phyloP scores from a whole-genome alignment of 106 monocot genomes.

The Cymbidium sinense region DNA sequence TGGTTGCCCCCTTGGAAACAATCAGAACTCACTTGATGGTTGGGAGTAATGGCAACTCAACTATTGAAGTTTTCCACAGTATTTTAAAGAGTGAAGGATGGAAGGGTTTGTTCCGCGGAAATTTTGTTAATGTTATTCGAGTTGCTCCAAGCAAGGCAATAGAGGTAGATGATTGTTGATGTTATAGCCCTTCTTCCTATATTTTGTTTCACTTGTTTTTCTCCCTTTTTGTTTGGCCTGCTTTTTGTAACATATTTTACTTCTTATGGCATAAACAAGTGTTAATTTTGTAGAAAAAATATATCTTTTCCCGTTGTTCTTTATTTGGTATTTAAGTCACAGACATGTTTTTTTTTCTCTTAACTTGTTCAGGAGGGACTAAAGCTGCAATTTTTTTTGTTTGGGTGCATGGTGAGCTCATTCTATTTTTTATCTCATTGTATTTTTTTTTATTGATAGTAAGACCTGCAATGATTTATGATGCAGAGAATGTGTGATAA shows the following conservation, averaged over 20 bases:
- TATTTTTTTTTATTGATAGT: background rate
- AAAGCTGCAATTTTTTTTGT: background rate
- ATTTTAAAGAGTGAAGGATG: conserved; percentile 90
- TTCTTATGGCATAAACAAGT: background rate
- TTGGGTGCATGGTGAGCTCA: background rate
- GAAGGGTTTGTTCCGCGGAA: conserved; percentile 89
- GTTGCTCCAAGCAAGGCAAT: conserved; percentile 96
- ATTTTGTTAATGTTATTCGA: conserved; percentile 93
- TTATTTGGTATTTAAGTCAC: background rate
- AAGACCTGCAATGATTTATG: too few relatives aligned
- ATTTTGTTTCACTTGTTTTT: background rate
- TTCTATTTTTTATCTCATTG: background rate
- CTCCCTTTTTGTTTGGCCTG: background rate
- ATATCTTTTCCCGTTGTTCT: background rate
- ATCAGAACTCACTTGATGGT: conserved; percentile 97
- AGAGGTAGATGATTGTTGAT: conserved; percentile 45
- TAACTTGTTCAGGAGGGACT: background rate
- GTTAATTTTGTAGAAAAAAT: background rate
- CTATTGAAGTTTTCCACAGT: conserved; percentile 64
- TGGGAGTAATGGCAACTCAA: conserved; percentile 70
- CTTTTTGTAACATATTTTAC: background rate
- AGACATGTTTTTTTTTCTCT: background rate
- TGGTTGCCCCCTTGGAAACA: conserved; percentile 89
- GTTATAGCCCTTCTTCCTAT: background rate
- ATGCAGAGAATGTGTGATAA: too few relatives aligned